Percentiles rank a stretch among this genome's conserved stretches.
Evolutionary conservation across 2,329 filamentous ascomycete species (phyloP).

Genomic region (Orbilia quercus): DNA sequence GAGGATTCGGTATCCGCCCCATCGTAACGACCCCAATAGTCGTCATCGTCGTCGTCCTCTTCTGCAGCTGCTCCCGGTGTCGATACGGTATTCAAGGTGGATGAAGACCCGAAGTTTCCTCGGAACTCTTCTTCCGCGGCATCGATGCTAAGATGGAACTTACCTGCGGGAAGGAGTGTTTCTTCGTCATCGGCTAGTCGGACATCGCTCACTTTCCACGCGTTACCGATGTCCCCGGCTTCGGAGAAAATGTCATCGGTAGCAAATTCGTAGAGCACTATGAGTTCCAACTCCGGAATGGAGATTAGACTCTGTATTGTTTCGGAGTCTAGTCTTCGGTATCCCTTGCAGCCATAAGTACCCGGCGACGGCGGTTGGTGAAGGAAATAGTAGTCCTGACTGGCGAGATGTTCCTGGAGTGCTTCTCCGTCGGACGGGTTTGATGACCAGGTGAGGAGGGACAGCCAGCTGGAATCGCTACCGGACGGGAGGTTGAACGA

Average conservation of each 20-base stretch:
- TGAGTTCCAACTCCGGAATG: slow-evolving; percentile 35
- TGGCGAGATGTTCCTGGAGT: slow-evolving; percentile 71
- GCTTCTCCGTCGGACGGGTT: slow-evolving; percentile 68
- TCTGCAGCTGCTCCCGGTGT: slow-evolving; percentile 62
- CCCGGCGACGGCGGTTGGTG: slow-evolving; percentile 77
- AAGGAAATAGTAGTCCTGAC: slow-evolving; percentile 75
- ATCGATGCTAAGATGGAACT: slow-evolving; percentile 55
- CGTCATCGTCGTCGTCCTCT: slow-evolving; percentile 73
- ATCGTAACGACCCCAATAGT: slow-evolving; percentile 84
- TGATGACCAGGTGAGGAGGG: slow-evolving; percentile 73
- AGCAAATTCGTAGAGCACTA: slow-evolving; percentile 37
- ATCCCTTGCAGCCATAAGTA: slow-evolving; percentile 72
- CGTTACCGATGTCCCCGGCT: slow-evolving; percentile 11
- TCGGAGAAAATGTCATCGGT: slow-evolving; percentile 23
- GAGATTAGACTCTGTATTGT: slow-evolving; percentile 64
- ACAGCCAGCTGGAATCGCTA: slow-evolving; percentile 72
- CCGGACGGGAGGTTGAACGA: slow-evolving; percentile 67
- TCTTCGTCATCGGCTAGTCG: slow-evolving; percentile 48
- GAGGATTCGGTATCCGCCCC: slow-evolving; percentile 66
- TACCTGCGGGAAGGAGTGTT: slow-evolving; percentile 12
- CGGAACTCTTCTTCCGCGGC: slow-evolving; percentile 58
- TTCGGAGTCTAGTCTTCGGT: slow-evolving; percentile 77
- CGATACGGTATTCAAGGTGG: slow-evolving; percentile 10
- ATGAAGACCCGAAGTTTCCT: slow-evolving; percentile 10
- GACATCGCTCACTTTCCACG: slow-evolving; percentile 50